phyloP scores from a whole-genome alignment of 139 green algal genomes.

The Edaphochlamys debaryana region DNA sequence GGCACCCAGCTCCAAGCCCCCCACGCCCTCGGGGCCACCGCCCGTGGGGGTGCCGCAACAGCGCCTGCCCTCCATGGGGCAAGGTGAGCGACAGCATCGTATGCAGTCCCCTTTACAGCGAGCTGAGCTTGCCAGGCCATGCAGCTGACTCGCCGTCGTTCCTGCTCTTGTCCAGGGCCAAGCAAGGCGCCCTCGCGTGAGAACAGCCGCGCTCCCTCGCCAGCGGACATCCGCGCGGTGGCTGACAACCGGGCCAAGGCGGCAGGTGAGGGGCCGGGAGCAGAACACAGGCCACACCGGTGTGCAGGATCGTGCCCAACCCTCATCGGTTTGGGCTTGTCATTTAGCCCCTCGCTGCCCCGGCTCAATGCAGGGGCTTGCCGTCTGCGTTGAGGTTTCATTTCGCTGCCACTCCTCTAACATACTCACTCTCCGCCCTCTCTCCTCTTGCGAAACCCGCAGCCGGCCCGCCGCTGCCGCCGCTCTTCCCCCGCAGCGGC shows the following conservation, averaged over 20 bases:
- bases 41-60: neutral
- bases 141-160: neutral
- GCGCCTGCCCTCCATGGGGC: too few relatives aligned
- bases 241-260: conserved; percentile 5
- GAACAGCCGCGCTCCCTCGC: conserved; percentile 28
- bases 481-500: conserved; percentile 13
- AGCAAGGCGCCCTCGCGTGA: conserved; percentile 11
- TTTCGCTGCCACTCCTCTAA: neutral
- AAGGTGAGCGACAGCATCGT: neutral
- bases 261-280: neutral
- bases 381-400: neutral
- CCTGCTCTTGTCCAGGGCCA: too few relatives aligned
- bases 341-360: too few relatives aligned
- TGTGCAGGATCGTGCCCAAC: too few relatives aligned
- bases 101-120: neutral
- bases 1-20: neutral
- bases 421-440: too few relatives aligned
- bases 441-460: neutral
- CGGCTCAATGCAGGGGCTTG: neutral
- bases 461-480: neutral
- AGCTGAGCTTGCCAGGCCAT: neutral
- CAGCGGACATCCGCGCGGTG: neutral
- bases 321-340: too few relatives aligned
- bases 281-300: neutral
- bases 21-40: neutral